Base-by-base conservation (phyloP, 257 asterid species). In the Handroanthus guayacan region DNA sequence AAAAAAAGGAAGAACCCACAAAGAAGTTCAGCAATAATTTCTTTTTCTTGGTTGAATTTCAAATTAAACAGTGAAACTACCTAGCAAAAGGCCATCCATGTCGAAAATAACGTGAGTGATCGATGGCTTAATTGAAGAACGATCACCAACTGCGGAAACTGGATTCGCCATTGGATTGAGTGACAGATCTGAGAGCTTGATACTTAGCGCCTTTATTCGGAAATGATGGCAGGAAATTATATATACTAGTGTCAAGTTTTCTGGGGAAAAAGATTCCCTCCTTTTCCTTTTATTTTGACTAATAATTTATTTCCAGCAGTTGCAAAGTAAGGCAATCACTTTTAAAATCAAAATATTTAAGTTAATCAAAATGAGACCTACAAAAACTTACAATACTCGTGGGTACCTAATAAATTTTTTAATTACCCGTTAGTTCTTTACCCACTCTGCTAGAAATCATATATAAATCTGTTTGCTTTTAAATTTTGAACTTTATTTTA, bases 11-110 rank as follows among this genome's bases (percentile, higher is more conserved):
- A 66, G 1, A 13, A 13, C 8, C 17, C 18, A 3, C 2, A 63
- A 41, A 18, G 13, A 25, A 50, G 7, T 61, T 38, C 34, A 52
- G 65, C 76, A 20, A 62, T 52, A 72, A 66, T 66, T 14, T 37
- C 8, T 20, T 20, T 12, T 18, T 9, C 14, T 55, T 0, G 51
- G 13, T 65, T 14, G 16, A 69, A 69, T 11, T 37, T 18, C n/a
- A 14, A 39, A 68, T 52, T 37, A 14, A 48, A 34, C 36, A 55
- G 9, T 25, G 72, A 81, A 63, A 61, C 65, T 86, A 95, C 99
- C 99, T 14, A 95, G 88, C 71, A 92, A 85, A 73, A 95, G 99
- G 39, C 98, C 98, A 69, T 95, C 99, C 98, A 92, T 95, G 82
- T 95, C 99, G 84, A 95, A 95, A 77, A 92, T 86, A 34, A 95